Base-by-base conservation (phyloP, 176 grass and related monocot species). In the Cocos nucifera region DNA sequence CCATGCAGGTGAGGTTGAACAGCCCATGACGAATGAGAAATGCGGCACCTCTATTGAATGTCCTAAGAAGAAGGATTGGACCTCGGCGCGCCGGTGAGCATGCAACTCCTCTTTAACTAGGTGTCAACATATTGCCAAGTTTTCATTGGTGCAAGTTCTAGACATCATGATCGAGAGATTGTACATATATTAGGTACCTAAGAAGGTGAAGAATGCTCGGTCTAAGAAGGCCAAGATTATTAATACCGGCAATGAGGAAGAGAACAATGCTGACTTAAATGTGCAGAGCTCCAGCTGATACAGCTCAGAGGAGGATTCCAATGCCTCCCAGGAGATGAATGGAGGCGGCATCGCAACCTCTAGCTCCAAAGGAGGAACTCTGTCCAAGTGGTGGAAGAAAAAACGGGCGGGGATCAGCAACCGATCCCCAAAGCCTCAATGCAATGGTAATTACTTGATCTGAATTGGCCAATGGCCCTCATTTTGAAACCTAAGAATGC, bases 401-500 rank as follows among this genome's bases (percentile, higher is more conserved):
- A 53, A 66, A 73, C 10, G 62, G 64, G 51, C 64, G 61, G 0
- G 70, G 78, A 6, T 66, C 79, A 17, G 76, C 78, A 74, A 82
- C 65, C 1, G 78, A 89, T 32, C 75, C 90, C 49, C 89, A 89
- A 50, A 95, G 89, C 69, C 82, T 95, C 63, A 86, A 89, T 69
- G 89, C 89, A 70, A 95, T 70, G 79, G 89, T 95, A 83, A 14
- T 19, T 20, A 35, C 10, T 3, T 12, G 15, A 17, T 59, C 2
- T 39, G 35, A 39, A 39, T 39, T 39, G 9, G 6, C 1, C 35
- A 30, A 30, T 6, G 28, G 28, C 28, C 5, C 4, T 30, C 4
- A 30, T 30, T 30, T 30, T 30, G 28, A 30, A 30, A 6, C 28
- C 28, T 6, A 6, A 30, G 28, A 30, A 6, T 12, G 35, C 7